Conservation (phyloP, 805 yeast species). For the Yarrowia sp. region DNA sequence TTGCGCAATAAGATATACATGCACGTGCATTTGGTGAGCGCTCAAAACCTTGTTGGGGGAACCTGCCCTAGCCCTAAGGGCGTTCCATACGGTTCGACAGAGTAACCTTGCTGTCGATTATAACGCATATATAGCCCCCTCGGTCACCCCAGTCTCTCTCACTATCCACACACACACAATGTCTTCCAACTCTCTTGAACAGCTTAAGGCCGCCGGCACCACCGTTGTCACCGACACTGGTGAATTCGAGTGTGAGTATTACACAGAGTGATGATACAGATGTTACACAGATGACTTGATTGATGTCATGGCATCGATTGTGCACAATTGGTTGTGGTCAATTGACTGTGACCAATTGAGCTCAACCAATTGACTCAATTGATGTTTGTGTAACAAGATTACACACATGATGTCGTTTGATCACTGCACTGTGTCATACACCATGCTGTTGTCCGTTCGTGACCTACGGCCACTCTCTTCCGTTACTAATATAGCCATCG, state of each 20-base stretch:
- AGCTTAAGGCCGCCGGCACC: slow-evolving; percentile 92
- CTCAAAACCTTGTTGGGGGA: slow-evolving; percentile 7
- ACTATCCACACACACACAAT: not conserved
- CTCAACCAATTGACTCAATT: no score
- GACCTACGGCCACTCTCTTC: no score
- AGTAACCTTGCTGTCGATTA: slow-evolving; percentile 21
- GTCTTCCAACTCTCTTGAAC: slow-evolving; percentile 69
- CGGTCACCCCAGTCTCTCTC: not conserved
- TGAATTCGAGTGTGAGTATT: slow-evolving; percentile 74
- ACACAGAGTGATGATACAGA: no score
- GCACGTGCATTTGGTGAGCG: slow-evolving; percentile 17
- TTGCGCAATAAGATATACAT: slow-evolving; percentile 13
- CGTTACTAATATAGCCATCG: slow-evolving; percentile 59
- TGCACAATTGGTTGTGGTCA: not conserved
- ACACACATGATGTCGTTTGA: no score
- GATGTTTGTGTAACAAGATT: not conserved
- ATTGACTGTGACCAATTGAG: not conserved
- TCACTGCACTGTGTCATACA: not conserved
- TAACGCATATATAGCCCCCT: slow-evolving; percentile 20
- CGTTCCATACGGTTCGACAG: slow-evolving; percentile 26
- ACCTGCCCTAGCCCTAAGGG: slow-evolving; percentile 1
- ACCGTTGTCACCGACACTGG: slow-evolving; percentile 98
- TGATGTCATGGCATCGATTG: not conserved
- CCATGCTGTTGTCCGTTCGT: no score
- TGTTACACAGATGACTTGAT: not conserved